These are phyloP conservation scores for Spergularia marina DNA, from an alignment of 148 eudicot genomes.

Conservation along the genomic window DNA sequence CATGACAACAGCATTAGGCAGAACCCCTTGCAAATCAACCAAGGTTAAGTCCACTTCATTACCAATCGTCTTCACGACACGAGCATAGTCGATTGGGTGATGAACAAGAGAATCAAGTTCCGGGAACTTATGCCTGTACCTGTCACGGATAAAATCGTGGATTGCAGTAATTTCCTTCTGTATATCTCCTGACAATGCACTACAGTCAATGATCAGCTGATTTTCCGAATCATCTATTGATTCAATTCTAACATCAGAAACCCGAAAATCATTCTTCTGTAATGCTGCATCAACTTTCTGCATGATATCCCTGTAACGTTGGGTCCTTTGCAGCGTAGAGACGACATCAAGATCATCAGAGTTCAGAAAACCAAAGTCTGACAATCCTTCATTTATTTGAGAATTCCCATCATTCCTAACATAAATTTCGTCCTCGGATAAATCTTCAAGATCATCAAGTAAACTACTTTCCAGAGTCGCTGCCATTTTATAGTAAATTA, in stretches of 20 bases:
- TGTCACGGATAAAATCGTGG: conserved; percentile 74
- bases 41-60: conserved; percentile 76
- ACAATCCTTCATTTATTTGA: too few relatives aligned
- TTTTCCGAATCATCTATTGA: conserved; percentile 53
- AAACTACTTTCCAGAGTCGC: too few relatives aligned
- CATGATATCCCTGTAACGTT: conserved; percentile 58
- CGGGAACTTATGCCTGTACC: conserved; percentile 64
- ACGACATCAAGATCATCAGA: too few relatives aligned
- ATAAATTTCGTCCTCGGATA: too few relatives aligned
- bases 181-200: conserved; percentile 64
- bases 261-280: too few relatives aligned
- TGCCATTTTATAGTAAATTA: too few relatives aligned
- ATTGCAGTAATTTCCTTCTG: conserved; percentile 60
- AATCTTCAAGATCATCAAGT: too few relatives aligned
- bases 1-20: conserved; percentile 74
- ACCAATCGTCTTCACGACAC: conserved; percentile 74
- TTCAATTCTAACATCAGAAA: too few relatives aligned
- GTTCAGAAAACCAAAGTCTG: too few relatives aligned
- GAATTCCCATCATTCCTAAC: too few relatives aligned
- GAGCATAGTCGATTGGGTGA: conserved; percentile 77
- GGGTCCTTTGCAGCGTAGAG: too few relatives aligned
- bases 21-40: conserved; percentile 66
- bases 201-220: conserved; percentile 73
- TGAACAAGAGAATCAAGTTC: conserved; percentile 78
- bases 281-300: conserved; percentile 52